These are phyloP conservation scores for Xylariaceae sp. DNA, from an alignment of 2,329 filamentous ascomycete genomes.

Conservation along the genomic window DNA sequence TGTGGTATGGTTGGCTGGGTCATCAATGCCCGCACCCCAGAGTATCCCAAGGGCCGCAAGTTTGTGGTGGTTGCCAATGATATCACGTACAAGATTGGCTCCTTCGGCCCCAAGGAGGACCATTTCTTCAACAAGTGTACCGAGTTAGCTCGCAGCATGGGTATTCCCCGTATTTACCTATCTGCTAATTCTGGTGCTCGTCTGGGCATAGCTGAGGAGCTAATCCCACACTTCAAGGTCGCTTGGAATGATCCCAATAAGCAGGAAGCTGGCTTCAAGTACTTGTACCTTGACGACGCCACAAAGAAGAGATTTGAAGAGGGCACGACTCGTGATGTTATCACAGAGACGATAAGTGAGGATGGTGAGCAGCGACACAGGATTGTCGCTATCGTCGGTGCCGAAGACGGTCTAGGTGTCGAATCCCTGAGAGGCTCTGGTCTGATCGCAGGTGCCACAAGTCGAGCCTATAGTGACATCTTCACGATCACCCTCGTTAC, in stretches of 20 bases:
- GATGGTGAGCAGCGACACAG: conserved; percentile 90
- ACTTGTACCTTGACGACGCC: conserved; percentile 90
- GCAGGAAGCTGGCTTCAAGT: conserved; percentile 92
- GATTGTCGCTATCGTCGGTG: conserved; percentile 91
- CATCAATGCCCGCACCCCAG: conserved; percentile 90
- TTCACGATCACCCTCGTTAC: conserved; percentile 98
- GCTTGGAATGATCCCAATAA: conserved; percentile 88
- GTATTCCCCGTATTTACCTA: conserved; percentile 95
- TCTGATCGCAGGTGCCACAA: conserved; percentile 97
- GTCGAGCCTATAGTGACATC: conserved; percentile 96
- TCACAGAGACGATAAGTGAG: conserved; percentile 87
- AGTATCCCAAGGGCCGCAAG: conserved; percentile 89
- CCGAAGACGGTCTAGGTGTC: conserved; percentile 95
- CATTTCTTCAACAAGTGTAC: conserved; percentile 99
- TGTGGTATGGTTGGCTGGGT: conserved; percentile 99
- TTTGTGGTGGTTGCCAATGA: conserved; percentile 99
- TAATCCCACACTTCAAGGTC: conserved; percentile 96
- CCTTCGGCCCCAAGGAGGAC: conserved; percentile 95
- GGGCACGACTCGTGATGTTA: conserved; percentile 74
- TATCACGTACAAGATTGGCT: conserved; percentile 98
- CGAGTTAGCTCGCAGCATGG: conserved; percentile 89
- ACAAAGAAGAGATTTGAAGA: conserved; percentile 87
- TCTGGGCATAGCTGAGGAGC: conserved; percentile 93
- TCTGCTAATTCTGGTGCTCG: conserved; percentile 99
- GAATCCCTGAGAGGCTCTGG: conserved; percentile 97